Percentiles rank a stretch among this genome's conserved stretches.
Evolutionary conservation across 257 asterid species (phyloP).

Genomic region (Solanum etuberosum): DNA sequence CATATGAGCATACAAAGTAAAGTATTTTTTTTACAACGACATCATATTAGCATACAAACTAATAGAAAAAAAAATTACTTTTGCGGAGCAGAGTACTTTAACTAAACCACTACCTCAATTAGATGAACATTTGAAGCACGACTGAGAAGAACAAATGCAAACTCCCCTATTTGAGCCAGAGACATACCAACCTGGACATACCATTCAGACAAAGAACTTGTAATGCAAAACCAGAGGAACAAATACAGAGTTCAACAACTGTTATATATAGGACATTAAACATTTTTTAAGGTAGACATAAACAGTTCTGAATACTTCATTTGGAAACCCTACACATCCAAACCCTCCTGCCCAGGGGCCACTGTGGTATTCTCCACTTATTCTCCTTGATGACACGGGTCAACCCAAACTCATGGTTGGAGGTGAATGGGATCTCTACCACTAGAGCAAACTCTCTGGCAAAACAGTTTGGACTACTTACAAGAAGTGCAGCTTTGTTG

Average conservation of each 20-base stretch:
- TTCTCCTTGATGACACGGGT: neutral
- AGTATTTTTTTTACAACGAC: neutral
- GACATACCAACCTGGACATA: constrained; percentile 75
- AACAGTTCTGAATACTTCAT: neutral
- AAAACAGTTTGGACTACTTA: constrained; percentile 22
- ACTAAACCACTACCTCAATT: constrained; percentile 37
- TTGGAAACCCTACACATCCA: neutral
- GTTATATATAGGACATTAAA: neutral
- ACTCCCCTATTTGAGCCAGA: constrained; percentile 87
- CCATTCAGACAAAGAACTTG: neutral
- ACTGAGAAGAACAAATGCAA: constrained; percentile 80
- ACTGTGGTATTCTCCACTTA: neutral
- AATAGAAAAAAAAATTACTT: neutral
- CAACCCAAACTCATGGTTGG: neutral
- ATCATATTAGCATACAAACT: neutral
- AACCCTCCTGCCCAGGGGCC: neutral
- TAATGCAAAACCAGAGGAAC: neutral
- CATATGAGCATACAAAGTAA: neutral
- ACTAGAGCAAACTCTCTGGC: neutral
- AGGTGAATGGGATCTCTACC: neutral
- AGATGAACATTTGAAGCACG: constrained; percentile 75
- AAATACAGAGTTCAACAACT: neutral
- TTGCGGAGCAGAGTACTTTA: neutral
- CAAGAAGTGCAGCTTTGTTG: constrained; percentile 65
- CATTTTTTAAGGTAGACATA: neutral